Evolutionary conservation across 108 stramenopile species (phyloP), one percentile per base, ranked within the genome.

Genomic region (Cyclotella kingstonii): DNA sequence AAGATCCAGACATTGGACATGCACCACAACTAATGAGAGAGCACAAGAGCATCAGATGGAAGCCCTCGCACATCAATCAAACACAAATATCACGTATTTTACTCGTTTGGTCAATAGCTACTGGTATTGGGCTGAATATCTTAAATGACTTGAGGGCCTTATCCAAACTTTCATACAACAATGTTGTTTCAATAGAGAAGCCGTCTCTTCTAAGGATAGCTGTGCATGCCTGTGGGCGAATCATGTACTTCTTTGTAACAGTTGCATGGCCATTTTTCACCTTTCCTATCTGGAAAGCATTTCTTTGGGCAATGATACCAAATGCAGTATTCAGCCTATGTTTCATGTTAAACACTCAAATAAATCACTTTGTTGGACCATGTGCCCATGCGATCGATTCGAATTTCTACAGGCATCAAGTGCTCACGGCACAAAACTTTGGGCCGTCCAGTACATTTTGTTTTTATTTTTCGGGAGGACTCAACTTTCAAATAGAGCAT

Each of bases 1-100:
- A 78, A 54, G 81, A 81, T 68, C 81, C 81, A 26, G 81, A 81
- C 31, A 45, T 81, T n/a, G 81, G 77, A 0, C 81, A 81, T 48
- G 77, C 81, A 14, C 81, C 81, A 3, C 81, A 81, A 23, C 49
- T 81, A 17, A 81, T 74, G 76, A 51, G 81, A 30, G 81, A 81
- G 40, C 81, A 81, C 49, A 45, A 75, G 47, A 75, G 73, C 46
- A 66, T 81, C 11, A 62, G 58, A 39, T 81, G 81, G 81, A 67
- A 57, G 21, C 40, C 60, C 5, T 44, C 68, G 5, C 81, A 81
- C 44, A 28, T 41, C 14, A 75, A 55, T 21, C 81, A 81, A 27
- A 54, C 28, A 29, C 40, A 42, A 19, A 44, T 36, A 29, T 38
- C 15, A 34, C 61, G 66, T 18, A 54, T 81, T 23, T 27, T 65